Base-by-base conservation (phyloP, 768 basidiomycete genomes). In the Auriscalpium vulgare region DNA sequence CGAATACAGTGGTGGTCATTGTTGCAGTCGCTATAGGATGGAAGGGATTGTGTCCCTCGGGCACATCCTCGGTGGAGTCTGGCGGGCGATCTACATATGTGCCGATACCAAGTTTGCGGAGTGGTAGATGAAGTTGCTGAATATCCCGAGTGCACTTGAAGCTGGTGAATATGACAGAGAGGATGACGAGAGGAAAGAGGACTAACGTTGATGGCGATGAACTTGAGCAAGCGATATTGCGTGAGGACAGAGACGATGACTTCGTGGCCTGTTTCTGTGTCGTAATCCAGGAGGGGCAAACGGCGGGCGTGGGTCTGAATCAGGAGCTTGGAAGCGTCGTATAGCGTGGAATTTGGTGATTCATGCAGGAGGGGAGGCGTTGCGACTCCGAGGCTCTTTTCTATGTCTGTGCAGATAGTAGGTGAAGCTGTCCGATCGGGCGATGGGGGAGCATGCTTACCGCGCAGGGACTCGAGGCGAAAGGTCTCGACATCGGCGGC, bases 191-290 rank as follows among this genome's bases (percentile, higher is more conserved):
- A 47, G 51, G 59, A 43, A 55, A 49, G 56, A 44, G 13, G 14
- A 72, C 82, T 55, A 65, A 95, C 95, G 71, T 98, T 99, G 66
- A 95, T 95, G 37, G 97, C 84, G 58, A 99, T 95, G 70, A 97
- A 98, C 71, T 98, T 98, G 73, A 99, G 86, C 14, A 98, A 87
- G 37, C 97, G 84, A 66, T 99, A 99, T 70, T 98, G 97, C 0
- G 97, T 99, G 55, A 99, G 75, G 5, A 98, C 95, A 21, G 90
- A 93, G 21, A 98, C 85, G 64, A 99, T 91, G 45, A 97, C 85
- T 72, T 98, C 94, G 53, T 95, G 92, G 9, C 90, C 91, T 3
- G 95, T 97, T 68, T 93, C 91, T 1, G 89, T 80, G 67, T 98
- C 97, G 57, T 83, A 78, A 66, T 98, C 97, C 45, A 99, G 88